Evolutionary conservation across 2,329 filamentous ascomycete genomes (phyloP), one percentile per base, ranked within the genome.

Genomic region (Cercospora berteroae): DNA sequence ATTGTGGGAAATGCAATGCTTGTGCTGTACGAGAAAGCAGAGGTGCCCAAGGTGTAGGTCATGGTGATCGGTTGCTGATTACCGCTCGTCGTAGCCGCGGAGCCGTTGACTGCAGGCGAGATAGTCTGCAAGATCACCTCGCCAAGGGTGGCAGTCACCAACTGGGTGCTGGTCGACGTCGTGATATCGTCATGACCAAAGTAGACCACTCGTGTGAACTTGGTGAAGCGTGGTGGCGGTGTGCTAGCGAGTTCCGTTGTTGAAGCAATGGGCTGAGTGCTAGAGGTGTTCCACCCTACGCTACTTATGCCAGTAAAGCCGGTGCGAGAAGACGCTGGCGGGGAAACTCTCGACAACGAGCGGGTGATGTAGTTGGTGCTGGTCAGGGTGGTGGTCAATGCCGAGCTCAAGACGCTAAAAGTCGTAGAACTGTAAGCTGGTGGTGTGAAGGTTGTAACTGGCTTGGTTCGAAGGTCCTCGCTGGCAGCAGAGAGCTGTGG

Each of bases 201-300:
- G 65, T 73, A 75, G 59, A 72, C 69, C 33, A 71, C 69, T 23
- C 70, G 66, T 4, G 71, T 76, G 33, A 72, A 64, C 4, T 71
- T 75, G 16, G 71, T 68, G 10, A 73, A 70, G 4, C 60, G 65
- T 31, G 65, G 62, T 25, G 60, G 39, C 13, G 25, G 23, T 55
- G 67, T 59, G 6, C 52, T 61, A 20, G 44, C 67, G 33, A 23
- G 29, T 23, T 10, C 20, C 20, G 48, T 58, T 9, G 67, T 50
- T 20, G 59, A 57, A 23, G 42, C 44, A 12, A 44, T 18, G 13
- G 31, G 18, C 44, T 58, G 62, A 65, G 56, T 64, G 56, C 52
- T 69, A 12, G 74, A 68, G 25, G 60, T 63, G 58, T 77, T 77
- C 75, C 75, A 77, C 5, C 75, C 75, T 7, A 65, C 68, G 27